These are phyloP conservation scores for Mycosarcoma maydis DNA, from an alignment of 1,284 basidiomycete genomes.

Conservation along the genomic window DNA sequence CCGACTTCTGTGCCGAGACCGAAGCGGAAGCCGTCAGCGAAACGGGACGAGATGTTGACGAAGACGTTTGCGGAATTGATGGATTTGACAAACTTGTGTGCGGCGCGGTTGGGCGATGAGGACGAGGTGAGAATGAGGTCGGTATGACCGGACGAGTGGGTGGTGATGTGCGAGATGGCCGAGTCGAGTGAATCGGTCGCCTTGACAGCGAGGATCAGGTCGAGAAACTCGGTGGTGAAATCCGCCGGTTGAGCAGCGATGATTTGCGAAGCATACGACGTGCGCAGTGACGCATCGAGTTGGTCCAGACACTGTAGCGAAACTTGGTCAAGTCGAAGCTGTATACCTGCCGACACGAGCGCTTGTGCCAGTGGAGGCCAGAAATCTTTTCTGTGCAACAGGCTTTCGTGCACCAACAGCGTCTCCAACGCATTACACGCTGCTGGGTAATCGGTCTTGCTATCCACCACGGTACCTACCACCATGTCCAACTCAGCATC, in stretches of 20 bases:
- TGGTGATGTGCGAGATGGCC: constrained; percentile 90
- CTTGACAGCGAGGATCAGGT: constrained; percentile 73
- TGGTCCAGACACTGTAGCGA: not conserved
- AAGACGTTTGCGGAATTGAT: constrained; percentile 93
- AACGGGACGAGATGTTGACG: constrained; percentile 92
- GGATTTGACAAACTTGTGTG: constrained; percentile 81
- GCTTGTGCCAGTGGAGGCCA: constrained; percentile 83
- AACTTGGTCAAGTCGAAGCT: constrained; percentile 79
- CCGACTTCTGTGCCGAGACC: constrained; percentile 98
- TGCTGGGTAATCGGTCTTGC: constrained; percentile 95
- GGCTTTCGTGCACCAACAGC: constrained; percentile 80
- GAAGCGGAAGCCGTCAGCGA: constrained; percentile 96
- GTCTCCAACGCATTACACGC: constrained; percentile 96
- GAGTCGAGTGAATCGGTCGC: constrained; percentile 76
- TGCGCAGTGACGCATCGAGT: not conserved
- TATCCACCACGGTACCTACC: constrained; percentile 82
- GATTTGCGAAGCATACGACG: constrained; percentile 58
- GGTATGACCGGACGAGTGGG: constrained; percentile 93
- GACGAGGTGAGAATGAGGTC: constrained; percentile 78
- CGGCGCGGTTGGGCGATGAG: constrained; percentile 63
- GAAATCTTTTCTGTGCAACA: constrained; percentile 63
- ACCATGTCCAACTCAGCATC: constrained; percentile 82
- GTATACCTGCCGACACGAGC: constrained; percentile 76
- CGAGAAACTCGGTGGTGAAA: constrained; percentile 84
- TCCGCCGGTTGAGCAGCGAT: constrained; percentile 70